Percentiles rank a stretch among this genome's conserved stretches.
These are phyloP conservation scores for Tubosaeta brunneosetosa DNA, from an alignment of 768 basidiomycete genomes.

Conservation along the genomic window DNA sequence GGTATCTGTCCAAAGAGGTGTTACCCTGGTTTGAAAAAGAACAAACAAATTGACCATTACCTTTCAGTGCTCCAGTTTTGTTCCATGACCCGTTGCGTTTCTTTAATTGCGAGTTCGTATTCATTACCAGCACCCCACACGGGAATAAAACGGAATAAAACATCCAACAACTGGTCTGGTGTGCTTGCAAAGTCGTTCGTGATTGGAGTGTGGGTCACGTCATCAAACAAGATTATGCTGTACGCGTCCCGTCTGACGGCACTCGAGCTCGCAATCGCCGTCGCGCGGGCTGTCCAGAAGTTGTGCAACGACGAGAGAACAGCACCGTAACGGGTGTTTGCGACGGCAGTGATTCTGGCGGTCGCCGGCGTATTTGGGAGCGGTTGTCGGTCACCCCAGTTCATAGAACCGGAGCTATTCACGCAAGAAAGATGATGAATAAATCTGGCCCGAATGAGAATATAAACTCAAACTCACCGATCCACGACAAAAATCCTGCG, in stretches of 20 bases:
- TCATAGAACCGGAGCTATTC: conserved; percentile 52
- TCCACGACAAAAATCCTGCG: conserved; percentile 52
- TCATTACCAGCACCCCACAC: conserved; percentile 36
- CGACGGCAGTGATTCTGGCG: conserved; percentile 30
- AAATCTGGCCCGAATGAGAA: background rate
- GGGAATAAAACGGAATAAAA: conserved; percentile 31
- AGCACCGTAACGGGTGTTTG: conserved; percentile 52
- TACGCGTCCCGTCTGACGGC: conserved; percentile 48
- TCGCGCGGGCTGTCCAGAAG: conserved; percentile 38
- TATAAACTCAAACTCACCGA: conserved; percentile 27
- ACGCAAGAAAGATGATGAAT: background rate
- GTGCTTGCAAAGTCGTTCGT: conserved; percentile 44
- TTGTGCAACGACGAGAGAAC: conserved; percentile 51
- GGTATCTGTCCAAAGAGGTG: conserved; percentile 7
- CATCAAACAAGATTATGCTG: conserved; percentile 47
- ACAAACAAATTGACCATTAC: conserved; percentile 18
- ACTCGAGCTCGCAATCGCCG: conserved; percentile 22
- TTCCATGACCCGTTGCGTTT: conserved; percentile 38
- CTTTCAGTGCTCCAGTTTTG: conserved; percentile 48
- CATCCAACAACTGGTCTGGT: conserved; percentile 40
- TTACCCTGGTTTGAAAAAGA: background rate
- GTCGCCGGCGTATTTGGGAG: conserved; percentile 41
- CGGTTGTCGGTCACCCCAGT: conserved; percentile 36
- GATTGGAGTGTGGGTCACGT: conserved; percentile 19
- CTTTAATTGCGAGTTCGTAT: conserved; percentile 37